Conservation (phyloP, 495 filamentous ascomycete genomes). For the Xylaria nigripes region DNA sequence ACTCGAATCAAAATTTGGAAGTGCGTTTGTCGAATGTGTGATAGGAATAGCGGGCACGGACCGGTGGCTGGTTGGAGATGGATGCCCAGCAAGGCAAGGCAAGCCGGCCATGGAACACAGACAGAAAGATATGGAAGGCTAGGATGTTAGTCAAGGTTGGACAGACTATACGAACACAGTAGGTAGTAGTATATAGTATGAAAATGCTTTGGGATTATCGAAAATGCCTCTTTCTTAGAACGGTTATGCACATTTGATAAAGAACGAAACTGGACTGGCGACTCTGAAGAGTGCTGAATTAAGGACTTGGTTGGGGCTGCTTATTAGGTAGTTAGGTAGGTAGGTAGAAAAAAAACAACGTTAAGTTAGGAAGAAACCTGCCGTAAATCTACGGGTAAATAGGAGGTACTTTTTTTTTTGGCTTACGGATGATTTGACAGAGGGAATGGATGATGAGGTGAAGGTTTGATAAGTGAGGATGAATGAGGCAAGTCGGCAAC, state of each 20-base stretch:
- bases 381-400: neutral
- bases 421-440: neutral
- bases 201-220: neutral
- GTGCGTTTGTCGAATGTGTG: neutral
- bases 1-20: neutral
- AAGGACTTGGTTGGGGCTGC: neutral
- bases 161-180: neutral
- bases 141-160: neutral
- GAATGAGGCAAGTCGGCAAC: neutral
- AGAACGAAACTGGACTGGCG: neutral
- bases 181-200: neutral
- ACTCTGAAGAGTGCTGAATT: neutral
- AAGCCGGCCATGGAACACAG: constrained; percentile 1
- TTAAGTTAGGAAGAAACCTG: neutral
- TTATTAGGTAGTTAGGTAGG: neutral
- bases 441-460: neutral
- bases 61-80: constrained; percentile 3
- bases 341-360: neutral
- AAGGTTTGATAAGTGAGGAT: neutral
- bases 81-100: constrained; percentile 7
- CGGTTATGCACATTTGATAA: neutral
- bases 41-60: neutral
- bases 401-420: no score
- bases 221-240: neutral
- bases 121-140: neutral